phyloP scores from a whole-genome alignment of 441 rosid genomes.

The Adansonia rubrostipa region DNA sequence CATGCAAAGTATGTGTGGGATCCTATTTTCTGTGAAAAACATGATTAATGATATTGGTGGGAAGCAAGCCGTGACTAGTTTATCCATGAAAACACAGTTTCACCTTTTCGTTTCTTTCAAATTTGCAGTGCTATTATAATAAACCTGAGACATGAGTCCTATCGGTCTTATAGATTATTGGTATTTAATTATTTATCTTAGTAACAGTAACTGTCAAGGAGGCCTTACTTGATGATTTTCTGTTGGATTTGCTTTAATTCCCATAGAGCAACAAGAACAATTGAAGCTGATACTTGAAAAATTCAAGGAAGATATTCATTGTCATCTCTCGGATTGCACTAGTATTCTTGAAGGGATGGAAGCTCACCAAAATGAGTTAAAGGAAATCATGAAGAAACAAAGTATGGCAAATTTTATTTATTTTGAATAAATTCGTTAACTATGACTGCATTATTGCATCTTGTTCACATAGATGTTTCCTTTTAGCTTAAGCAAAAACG shows the following conservation, averaged over 20 bases:
- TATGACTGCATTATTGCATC: conserved; percentile 12
- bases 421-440: conserved; percentile 19
- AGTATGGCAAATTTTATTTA: conserved; percentile 50
- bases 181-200: neutral
- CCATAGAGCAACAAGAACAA: conserved; percentile 77
- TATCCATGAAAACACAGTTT: neutral
- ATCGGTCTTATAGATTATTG: neutral
- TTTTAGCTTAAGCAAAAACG: conserved; percentile 19
- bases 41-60: neutral
- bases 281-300: conserved; percentile 64
- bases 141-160: conserved; percentile 5
- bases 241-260: neutral
- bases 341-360: conserved; percentile 63
- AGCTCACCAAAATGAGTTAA: conserved; percentile 61
- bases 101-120: neutral
- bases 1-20: conserved; percentile 1
- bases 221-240: conserved; percentile 3
- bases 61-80: conserved; percentile 3
- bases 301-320: conserved; percentile 62
- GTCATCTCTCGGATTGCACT: conserved; percentile 60
- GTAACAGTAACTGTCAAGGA: neutral
- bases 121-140: neutral
- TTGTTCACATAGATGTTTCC: conserved; percentile 9
- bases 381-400: conserved; percentile 72
- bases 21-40: conserved; percentile 9